These are phyloP conservation scores for Exophiala sp. DNA, from an alignment of 2,329 filamentous ascomycete species.

Conservation along the genomic window DNA sequence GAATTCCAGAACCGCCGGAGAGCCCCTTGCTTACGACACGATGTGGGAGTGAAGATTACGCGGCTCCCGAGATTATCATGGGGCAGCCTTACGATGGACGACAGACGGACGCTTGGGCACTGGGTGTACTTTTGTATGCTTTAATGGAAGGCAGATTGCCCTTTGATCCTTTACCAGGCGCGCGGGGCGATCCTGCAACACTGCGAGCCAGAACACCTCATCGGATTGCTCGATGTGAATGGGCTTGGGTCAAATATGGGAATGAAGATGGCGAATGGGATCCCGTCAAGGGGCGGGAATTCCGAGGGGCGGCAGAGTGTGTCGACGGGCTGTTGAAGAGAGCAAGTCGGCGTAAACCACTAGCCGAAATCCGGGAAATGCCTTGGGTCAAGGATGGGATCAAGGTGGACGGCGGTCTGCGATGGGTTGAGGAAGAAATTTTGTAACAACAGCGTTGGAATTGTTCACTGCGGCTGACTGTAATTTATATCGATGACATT, in stretches of 20 bases:
- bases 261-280: constrained; percentile 85
- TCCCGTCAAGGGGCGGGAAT: constrained; percentile 55
- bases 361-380: constrained; percentile 65
- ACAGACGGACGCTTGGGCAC: constrained; percentile 86
- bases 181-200: constrained; percentile 63
- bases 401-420: constrained; percentile 55
- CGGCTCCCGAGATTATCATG: constrained; percentile 91
- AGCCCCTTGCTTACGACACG: constrained; percentile 87
- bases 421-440: constrained; percentile 40
- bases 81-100: constrained; percentile 91
- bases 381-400: constrained; percentile 76
- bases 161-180: constrained; percentile 81
- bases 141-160: constrained; percentile 88
- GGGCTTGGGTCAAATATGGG: constrained; percentile 85
- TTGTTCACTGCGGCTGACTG: neutral
- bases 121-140: constrained; percentile 88
- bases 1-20: constrained; percentile 64
- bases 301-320: constrained; percentile 70
- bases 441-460: constrained; percentile 14
- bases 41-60: constrained; percentile 95
- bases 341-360: constrained; percentile 67
- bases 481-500: too few species aligned
- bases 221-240: constrained; percentile 91
- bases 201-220: constrained; percentile 80
- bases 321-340: constrained; percentile 82